Percentiles rank a stretch among this genome's conserved stretches.
These are phyloP conservation scores for Barnettozyma salicaria DNA, from an alignment of 805 yeast species.

Conservation along the genomic window DNA sequence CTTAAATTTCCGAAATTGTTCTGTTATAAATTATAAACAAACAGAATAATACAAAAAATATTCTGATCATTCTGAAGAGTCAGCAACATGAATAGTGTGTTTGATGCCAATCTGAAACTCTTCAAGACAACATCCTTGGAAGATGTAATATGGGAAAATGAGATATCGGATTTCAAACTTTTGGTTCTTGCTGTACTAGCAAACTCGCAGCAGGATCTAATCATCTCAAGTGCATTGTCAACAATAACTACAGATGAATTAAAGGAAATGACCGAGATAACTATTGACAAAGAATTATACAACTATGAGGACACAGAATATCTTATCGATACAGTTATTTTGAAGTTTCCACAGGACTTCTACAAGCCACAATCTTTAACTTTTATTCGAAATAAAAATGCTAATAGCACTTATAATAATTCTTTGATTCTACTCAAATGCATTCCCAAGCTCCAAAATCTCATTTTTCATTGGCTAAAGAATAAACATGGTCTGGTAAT, in stretches of 20 bases:
- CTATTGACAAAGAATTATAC: constrained; percentile 4
- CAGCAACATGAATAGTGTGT: constrained; percentile 14
- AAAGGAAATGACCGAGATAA: constrained; percentile 13
- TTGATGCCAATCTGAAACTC: constrained; percentile 17
- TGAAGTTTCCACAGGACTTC: constrained; percentile 20
- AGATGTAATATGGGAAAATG: constrained; percentile 10
- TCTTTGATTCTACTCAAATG: constrained; percentile 12
- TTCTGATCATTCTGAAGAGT: constrained; percentile 2
- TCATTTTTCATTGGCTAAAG: constrained; percentile 28
- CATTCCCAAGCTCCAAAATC: constrained; percentile 15
- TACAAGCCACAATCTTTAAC: constrained; percentile 18
- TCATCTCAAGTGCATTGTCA: constrained; percentile 16
- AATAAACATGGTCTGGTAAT: constrained; percentile 23
- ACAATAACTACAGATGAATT: constrained; percentile 16
- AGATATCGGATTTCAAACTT: constrained; percentile 14
- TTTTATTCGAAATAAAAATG: constrained; percentile 6
- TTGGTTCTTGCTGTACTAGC: constrained; percentile 20
- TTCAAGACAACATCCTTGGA: constrained; percentile 11
- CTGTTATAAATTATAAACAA: background rate
- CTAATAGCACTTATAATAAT: constrained; percentile 8
- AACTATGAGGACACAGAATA: constrained; percentile 4
- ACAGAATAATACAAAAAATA: background rate
- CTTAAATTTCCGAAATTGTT: too few species aligned
- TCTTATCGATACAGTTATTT: constrained; percentile 6
- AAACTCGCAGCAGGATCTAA: constrained; percentile 21